Percentiles rank a stretch among this genome's conserved stretches.
These are phyloP conservation scores for Blastobotrys americana DNA, from an alignment of 805 yeast genomes.

Conservation along the genomic window DNA sequence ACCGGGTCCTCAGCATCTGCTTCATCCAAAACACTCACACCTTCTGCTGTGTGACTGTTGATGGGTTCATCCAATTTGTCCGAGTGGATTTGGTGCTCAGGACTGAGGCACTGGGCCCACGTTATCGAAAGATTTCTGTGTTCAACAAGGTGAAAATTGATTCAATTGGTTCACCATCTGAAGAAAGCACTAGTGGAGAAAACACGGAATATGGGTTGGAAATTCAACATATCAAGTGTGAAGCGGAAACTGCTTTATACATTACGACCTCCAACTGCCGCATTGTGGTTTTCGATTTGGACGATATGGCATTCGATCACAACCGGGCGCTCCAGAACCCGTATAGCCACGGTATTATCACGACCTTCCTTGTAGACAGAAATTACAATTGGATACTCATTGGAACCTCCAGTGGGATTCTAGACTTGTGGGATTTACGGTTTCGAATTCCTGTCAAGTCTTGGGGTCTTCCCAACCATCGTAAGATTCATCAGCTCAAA, in stretches of 20 bases:
- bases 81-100: conserved; percentile 18
- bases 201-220: conserved; percentile 40
- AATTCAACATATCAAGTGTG: conserved; percentile 36
- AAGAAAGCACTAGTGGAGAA: conserved; percentile 4
- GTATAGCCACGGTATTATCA: conserved; percentile 56
- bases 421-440: conserved; percentile 77
- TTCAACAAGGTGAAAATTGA: conserved; percentile 34
- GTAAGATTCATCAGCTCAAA: conserved; percentile 44
- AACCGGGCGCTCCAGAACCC: conserved; percentile 42
- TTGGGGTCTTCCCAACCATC: conserved; percentile 49
- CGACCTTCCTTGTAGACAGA: conserved; percentile 50
- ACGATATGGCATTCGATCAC: conserved; percentile 42
- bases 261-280: conserved; percentile 48
- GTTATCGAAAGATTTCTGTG: conserved; percentile 22
- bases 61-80: conserved; percentile 26
- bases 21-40: conserved; percentile 26
- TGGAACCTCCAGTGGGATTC: conserved; percentile 68
- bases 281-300: conserved; percentile 50
- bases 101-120: conserved; percentile 12
- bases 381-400: conserved; percentile 55
- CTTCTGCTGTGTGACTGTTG: conserved; percentile 26
- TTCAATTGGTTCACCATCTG: conserved; percentile 23
- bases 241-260: conserved; percentile 39
- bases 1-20: conserved; percentile 24
- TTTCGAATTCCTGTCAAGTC: conserved; percentile 53